Base-by-base conservation (phyloP, 1,284 basidiomycete species). In the Laetiporus sulphureus region DNA sequence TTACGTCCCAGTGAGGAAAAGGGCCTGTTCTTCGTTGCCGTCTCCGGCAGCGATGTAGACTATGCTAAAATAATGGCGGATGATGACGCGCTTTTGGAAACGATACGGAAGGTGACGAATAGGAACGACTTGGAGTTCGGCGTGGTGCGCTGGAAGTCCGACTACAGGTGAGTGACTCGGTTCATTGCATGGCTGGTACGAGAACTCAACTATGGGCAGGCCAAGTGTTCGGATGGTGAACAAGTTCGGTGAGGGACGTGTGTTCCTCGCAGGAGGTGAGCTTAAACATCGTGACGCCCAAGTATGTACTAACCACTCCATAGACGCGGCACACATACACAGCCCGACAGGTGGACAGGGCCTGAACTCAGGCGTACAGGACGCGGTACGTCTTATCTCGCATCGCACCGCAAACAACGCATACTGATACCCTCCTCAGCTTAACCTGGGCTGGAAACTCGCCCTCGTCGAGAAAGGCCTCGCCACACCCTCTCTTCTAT, bases 151-250 rank as follows among this genome's bases (percentile, higher is more conserved):
- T 42, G 30, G 32, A 33, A 45, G 13, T 38, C 46, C 5, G 38
- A 43, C 3, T 50, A 31, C 27, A 39, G 38, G 49, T 48, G 18
- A 8, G 6, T 19, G 32, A 33, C 32, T 19, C 32, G n/a, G n/a
- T n/a, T 12, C 7, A 19, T 12, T 33, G 7, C 32, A 16, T 19
- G 18, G 15, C 22, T 6, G 18, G 10, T 20, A 19, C 13, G n/a
- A n/a, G n/a, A n/a, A n/a, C 35, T 36, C 33, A 15, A 12, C 15
- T 20, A 45, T 43, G 5, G 4, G 6, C 21, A 68, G 67, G 23
- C 59, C 63, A 0, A 68, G 64, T 45, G 60, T 67, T 33, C 51
- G 65, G 2, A 63, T 66, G 59, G 60, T 61, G 3, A 54, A 64
- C 27, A 57, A 58, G 35, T 62, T 69, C 44, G 46, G 41, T 10